These are phyloP conservation scores for Vanrija sp. DNA, from an alignment of 1,284 basidiomycete genomes.

Conservation along the genomic window DNA sequence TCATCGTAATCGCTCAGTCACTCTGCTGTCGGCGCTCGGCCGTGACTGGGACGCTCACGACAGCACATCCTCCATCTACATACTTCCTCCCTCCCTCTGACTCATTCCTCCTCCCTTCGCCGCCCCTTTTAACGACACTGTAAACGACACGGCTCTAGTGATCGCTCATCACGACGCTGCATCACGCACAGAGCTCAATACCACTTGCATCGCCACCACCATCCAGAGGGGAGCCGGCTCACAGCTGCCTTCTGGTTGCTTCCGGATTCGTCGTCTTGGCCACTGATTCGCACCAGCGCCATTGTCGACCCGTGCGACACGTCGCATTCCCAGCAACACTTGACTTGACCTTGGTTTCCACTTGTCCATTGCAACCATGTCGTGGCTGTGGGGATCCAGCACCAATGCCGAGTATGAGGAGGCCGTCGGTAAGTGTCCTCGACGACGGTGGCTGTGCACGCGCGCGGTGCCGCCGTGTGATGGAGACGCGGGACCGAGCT, in stretches of 20 bases:
- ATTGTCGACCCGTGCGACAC: neutral
- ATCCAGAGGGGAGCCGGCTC: neutral
- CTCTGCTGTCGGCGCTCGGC: neutral
- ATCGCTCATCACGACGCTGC: neutral
- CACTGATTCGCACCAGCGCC: neutral
- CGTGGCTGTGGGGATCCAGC: conserved; percentile 46
- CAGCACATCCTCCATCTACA: neutral
- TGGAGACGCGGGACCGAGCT: neutral
- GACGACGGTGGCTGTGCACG: neutral
- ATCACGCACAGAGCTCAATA: neutral
- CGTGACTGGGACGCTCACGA: neutral
- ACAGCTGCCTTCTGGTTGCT: neutral
- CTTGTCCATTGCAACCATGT: conserved; percentile 25
- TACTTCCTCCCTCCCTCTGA: neutral
- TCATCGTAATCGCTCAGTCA: neutral
- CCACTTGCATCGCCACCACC: neutral
- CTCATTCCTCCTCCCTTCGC: neutral
- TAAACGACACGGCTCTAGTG: no score
- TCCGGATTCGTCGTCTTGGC: neutral
- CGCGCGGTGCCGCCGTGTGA: neutral
- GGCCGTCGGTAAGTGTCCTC: conserved; percentile 41
- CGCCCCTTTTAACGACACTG: neutral
- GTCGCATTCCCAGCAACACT: neutral
- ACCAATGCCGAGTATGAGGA: conserved; percentile 48
- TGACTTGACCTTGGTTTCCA: neutral